Evolutionary conservation across 2,329 filamentous ascomycete species (phyloP).

Genomic region (Metarhizium anisopliae): DNA sequence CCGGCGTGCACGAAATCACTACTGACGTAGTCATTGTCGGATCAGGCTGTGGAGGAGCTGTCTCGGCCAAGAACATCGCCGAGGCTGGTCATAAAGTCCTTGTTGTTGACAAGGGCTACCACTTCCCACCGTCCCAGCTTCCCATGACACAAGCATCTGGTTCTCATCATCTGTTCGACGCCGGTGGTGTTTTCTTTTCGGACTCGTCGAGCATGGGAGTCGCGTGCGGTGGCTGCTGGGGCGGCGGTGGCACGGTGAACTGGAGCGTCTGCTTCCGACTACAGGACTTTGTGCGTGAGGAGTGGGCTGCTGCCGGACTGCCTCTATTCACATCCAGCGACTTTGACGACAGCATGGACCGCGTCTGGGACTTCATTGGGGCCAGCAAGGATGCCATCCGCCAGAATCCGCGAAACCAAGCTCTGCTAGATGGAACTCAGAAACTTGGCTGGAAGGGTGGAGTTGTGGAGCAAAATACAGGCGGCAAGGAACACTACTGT

Average conservation of each 20-base stretch:
- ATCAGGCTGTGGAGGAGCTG: constrained; percentile 77
- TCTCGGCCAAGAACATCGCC: constrained; percentile 71
- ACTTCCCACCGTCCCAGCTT: constrained; percentile 62
- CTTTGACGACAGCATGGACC: constrained; percentile 72
- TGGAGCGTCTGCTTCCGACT: constrained; percentile 63
- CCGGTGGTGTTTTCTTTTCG: constrained; percentile 46
- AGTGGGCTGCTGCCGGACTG: constrained; percentile 67
- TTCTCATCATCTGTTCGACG: constrained; percentile 58
- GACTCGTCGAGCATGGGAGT: constrained; percentile 52
- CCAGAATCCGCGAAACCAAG: constrained; percentile 64
- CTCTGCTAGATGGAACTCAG: constrained; percentile 65
- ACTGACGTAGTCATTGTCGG: constrained; percentile 81
- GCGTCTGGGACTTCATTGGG: constrained; percentile 72
- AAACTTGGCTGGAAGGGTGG: constrained; percentile 65
- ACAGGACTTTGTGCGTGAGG: constrained; percentile 65
- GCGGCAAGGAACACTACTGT: constrained; percentile 64
- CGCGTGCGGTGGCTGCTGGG: constrained; percentile 65
- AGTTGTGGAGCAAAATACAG: constrained; percentile 71
- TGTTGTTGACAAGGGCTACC: constrained; percentile 75
- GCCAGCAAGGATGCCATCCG: constrained; percentile 55
- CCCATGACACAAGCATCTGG: constrained; percentile 63
- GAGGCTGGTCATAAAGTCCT: constrained; percentile 68
- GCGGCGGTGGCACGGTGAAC: constrained; percentile 81
- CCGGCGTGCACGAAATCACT: constrained; percentile 50
- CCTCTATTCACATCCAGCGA: constrained; percentile 64